These are phyloP conservation scores for Linum tenue DNA, from an alignment of 345 rosid genomes.

Conservation along the genomic window DNA sequence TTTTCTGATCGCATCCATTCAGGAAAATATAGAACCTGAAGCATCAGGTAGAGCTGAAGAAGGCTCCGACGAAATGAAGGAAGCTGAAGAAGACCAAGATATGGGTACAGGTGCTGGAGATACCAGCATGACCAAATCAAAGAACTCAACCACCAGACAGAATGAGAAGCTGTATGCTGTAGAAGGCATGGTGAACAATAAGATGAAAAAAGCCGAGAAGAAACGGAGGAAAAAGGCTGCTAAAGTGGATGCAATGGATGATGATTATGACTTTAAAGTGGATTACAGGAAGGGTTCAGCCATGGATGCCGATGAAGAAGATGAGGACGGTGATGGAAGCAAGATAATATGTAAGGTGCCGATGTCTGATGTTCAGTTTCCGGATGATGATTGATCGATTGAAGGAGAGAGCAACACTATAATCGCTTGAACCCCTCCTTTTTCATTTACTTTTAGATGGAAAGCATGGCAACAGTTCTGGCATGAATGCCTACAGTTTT, in stretches of 20 bases:
- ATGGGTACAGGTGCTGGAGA: slow-evolving; percentile 21
- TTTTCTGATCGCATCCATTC: neutral
- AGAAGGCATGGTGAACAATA: slow-evolving; percentile 69
- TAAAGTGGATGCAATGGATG: slow-evolving; percentile 45
- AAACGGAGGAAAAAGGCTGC: slow-evolving; percentile 61
- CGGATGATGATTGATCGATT: slow-evolving; percentile 23
- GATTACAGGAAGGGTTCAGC: slow-evolving; percentile 44
- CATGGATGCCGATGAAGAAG: slow-evolving; percentile 43
- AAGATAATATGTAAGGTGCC: slow-evolving; percentile 33
- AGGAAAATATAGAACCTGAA: slow-evolving; percentile 16
- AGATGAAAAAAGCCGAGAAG: slow-evolving; percentile 63
- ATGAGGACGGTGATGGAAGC: slow-evolving; percentile 20
- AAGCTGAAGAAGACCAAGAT: slow-evolving; percentile 26
- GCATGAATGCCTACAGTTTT: no score
- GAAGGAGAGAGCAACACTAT: neutral
- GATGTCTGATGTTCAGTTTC: slow-evolving; percentile 37
- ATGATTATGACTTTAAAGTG: slow-evolving; percentile 70
- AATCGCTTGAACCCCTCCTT: no score
- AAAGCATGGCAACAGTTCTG: no score
- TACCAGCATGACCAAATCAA: slow-evolving; percentile 28
- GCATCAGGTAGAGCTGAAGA: slow-evolving; percentile 23
- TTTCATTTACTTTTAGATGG: no score
- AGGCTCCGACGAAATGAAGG: slow-evolving; percentile 16
- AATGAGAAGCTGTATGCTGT: slow-evolving; percentile 59
- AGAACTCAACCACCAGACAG: slow-evolving; percentile 40